Evolutionary conservation across 108 stramenopile species (phyloP).

Genomic region (Nitzschia sp.): DNA sequence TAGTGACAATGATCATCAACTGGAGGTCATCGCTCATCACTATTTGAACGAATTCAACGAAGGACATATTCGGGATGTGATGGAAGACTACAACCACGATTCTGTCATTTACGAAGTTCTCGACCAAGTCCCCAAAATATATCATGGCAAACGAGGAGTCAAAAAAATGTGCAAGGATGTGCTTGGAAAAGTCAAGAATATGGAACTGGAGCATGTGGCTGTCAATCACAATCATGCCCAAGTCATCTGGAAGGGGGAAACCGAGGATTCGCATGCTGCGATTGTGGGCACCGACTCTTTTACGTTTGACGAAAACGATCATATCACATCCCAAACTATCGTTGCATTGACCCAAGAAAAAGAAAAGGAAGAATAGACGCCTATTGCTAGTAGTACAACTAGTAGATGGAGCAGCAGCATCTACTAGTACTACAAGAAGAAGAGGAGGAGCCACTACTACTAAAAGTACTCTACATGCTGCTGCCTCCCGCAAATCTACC

Average conservation of each 20-base stretch:
- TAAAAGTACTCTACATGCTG: too few species aligned
- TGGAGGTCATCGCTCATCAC: constrained; percentile 6
- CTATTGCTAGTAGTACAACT: too few species aligned
- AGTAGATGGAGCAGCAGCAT: too few species aligned
- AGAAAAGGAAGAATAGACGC: too few species aligned
- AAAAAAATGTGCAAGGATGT: not conserved
- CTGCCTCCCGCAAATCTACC: too few species aligned
- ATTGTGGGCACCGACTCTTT: constrained; percentile 8
- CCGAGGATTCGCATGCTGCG: not conserved
- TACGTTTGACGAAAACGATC: constrained; percentile 9
- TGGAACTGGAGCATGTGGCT: constrained; percentile 4
- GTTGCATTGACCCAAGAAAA: not conserved
- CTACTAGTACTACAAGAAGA: too few species aligned
- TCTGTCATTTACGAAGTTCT: constrained; percentile 7
- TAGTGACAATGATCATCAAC: constrained; percentile 9
- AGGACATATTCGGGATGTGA: not conserved
- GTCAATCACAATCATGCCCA: constrained; percentile 6
- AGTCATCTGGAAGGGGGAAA: constrained; percentile 16
- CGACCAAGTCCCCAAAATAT: not conserved
- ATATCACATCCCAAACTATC: not conserved
- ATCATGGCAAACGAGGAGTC: not conserved
- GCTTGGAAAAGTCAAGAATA: not conserved
- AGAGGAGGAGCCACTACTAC: too few species aligned
- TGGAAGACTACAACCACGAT: constrained; percentile 2
- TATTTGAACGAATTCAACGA: constrained; percentile 1